phyloP scores from a whole-genome alignment of 176 grass and related monocot genomes.

The Sorghum bicolor region DNA sequence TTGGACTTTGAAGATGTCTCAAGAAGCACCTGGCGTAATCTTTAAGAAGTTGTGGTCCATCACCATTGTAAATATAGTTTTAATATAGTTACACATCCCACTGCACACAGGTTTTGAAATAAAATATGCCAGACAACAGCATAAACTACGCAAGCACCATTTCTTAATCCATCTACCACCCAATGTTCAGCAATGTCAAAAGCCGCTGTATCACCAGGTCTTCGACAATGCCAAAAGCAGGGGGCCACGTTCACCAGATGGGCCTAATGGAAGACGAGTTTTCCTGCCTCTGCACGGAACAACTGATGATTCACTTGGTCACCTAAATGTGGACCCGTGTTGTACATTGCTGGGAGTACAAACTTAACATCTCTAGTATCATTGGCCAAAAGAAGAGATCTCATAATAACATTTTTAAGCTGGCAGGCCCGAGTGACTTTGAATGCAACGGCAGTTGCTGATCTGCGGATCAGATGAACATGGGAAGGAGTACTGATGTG shows the following conservation, averaged over 20 bases:
- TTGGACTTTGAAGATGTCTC: not conserved
- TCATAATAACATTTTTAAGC: not conserved
- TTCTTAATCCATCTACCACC: conserved; percentile 4
- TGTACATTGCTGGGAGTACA: not conserved
- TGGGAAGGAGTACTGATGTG: not conserved
- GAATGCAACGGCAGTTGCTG: not conserved
- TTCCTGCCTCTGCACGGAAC: not conserved
- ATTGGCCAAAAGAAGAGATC: not conserved
- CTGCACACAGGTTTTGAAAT: not conserved
- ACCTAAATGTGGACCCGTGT: not conserved
- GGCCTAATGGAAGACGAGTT: not conserved
- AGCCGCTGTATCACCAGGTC: not conserved
- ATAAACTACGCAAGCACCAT: conserved; percentile 11
- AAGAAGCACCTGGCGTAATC: not conserved
- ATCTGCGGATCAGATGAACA: conserved; percentile 4
- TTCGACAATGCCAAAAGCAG: not conserved
- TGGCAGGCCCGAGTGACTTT: not conserved
- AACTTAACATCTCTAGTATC: not conserved
- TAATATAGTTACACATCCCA: not conserved
- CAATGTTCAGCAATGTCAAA: not conserved
- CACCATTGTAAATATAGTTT: not conserved
- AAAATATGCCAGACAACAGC: not conserved
- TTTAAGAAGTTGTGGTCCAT: conserved; percentile 18
- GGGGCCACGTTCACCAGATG: conserved; percentile 7
- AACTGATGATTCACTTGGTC: not conserved